phyloP scores from a whole-genome alignment of 768 basidiomycete genomes.

The Russula emetica region DNA sequence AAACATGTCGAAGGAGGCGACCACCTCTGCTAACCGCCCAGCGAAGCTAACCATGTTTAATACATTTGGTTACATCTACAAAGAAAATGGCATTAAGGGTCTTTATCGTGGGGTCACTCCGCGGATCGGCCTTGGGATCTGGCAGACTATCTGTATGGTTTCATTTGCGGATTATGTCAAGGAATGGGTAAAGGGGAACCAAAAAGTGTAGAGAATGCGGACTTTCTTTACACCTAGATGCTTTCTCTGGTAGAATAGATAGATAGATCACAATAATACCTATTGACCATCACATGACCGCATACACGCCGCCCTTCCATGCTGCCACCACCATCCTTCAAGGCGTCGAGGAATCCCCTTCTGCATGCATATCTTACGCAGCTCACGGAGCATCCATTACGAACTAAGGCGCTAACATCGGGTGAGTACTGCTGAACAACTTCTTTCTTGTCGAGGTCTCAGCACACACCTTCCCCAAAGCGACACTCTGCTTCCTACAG shows the following conservation, averaged over 20 bases:
- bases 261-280: conserved; percentile 12
- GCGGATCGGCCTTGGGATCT: conserved; percentile 91
- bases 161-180: conserved; percentile 97
- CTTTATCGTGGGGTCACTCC: conserved; percentile 97
- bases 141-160: conserved; percentile 99
- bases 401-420: conserved; percentile 77
- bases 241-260: conserved; percentile 14
- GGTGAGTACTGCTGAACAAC: conserved; percentile 38
- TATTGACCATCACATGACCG: not conserved
- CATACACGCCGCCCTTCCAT: conserved; percentile 11
- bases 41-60: conserved; percentile 89
- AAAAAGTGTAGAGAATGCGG: conserved; percentile 2
- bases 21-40: conserved; percentile 71
- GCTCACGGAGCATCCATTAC: conserved; percentile 63
- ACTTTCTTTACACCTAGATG: conserved; percentile 1
- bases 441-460: not conserved
- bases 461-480: conserved; percentile 29
- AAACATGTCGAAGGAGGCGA: conserved; percentile 83
- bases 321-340: conserved; percentile 24
- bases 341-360: conserved; percentile 40
- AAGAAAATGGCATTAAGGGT: conserved; percentile 92
- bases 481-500: conserved; percentile 50
- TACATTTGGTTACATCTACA: conserved; percentile 92
- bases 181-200: conserved; percentile 55
- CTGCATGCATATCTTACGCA: conserved; percentile 67